Percentiles rank a stretch among this genome's conserved stretches.
These are phyloP conservation scores for Hypoxylon rickii DNA, from an alignment of 495 filamentous ascomycete genomes.

Conservation along the genomic window DNA sequence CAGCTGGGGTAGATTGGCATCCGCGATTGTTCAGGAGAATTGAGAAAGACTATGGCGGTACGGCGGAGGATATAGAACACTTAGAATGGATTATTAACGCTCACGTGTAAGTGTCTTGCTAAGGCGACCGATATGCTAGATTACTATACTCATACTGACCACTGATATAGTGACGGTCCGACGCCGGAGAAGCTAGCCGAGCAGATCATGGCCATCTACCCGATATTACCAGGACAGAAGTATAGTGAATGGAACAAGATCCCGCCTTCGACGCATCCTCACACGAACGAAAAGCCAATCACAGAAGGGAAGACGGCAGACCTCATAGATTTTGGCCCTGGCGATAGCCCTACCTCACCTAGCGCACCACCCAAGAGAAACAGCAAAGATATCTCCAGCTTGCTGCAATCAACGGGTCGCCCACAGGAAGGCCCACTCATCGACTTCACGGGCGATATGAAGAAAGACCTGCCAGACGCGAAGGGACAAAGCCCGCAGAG, in stretches of 20 bases:
- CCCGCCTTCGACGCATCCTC: conserved; percentile 23
- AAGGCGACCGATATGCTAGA: no score
- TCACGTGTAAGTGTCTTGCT: conserved; percentile 65
- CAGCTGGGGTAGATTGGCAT: conserved; percentile 87
- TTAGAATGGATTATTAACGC: conserved; percentile 96
- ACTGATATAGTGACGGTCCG: conserved; percentile 55
- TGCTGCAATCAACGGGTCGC: conserved; percentile 48
- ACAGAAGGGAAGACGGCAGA: conserved; percentile 33
- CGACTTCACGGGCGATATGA: conserved; percentile 57
- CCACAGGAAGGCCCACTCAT: conserved; percentile 47
- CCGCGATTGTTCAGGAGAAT: conserved; percentile 82
- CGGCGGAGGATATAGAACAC: conserved; percentile 81
- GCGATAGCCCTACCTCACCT: conserved; percentile 24
- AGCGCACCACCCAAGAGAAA: conserved; percentile 20
- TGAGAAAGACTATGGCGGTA: conserved; percentile 69
- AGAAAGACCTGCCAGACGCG: conserved; percentile 44
- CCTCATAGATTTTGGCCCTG: conserved; percentile 54
- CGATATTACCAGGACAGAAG: conserved; percentile 79
- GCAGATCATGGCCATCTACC: conserved; percentile 85
- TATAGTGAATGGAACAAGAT: conserved; percentile 42
- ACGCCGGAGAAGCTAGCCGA: conserved; percentile 75
- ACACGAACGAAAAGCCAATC: neutral
- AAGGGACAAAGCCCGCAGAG: conserved; percentile 29
- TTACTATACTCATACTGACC: conserved; percentile 33
- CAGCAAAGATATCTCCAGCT: conserved; percentile 45